Base-by-base conservation (phyloP, 495 filamentous ascomycete genomes). In the Durotheca rogersii region DNA sequence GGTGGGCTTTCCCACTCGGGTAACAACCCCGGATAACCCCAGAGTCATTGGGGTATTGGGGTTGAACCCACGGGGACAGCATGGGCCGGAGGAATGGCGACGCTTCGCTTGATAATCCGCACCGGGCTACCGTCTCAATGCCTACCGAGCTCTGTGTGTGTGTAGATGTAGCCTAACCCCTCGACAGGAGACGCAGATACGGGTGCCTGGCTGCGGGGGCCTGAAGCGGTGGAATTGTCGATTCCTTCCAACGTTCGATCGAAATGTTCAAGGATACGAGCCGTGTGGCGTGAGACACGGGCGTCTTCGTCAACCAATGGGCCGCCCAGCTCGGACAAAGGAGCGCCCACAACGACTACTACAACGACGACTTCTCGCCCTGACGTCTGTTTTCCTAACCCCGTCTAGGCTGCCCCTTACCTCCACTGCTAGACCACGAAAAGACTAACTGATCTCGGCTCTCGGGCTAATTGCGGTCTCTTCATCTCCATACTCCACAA, bases 391-490 rank as follows among this genome's bases (percentile, higher is more conserved):
- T 31, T 32, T 9, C 32, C 29, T 18, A 42, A 20, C 10, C 27
- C 33, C 40, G 23, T 27, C 23, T 12, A 51, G 41, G 30, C 47
- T 38, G 18, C 36, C 17, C 12, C 9, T 10, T 4, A 27, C 32
- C 25, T 14, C 35, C 16, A 10, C 7, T 45, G 10, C 54, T 58
- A 58, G 18, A 37, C 48, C 48, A 23, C 43, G 38, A 58, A 58
- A 25, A 48, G 48, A 40, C 18, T 53, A 39, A 58, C 52, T 23
- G 45, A 44, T 34, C 27, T 58, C 44, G 55, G 55, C 18, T 44
- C 49, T 58, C 55, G 55, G 55, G 55, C 44, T 53, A 58, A 58
- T 58, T 53, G 55, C 55, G 55, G 55, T 41, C 55, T 50, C 55
- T 53, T 49, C 55, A 53, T 50, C 55, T 53, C 55, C 55, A 53